Percentiles rank a stretch among this genome's conserved stretches.
These are phyloP conservation scores for Mallotus japonicus DNA, from an alignment of 441 rosid species.

Conservation along the genomic window DNA sequence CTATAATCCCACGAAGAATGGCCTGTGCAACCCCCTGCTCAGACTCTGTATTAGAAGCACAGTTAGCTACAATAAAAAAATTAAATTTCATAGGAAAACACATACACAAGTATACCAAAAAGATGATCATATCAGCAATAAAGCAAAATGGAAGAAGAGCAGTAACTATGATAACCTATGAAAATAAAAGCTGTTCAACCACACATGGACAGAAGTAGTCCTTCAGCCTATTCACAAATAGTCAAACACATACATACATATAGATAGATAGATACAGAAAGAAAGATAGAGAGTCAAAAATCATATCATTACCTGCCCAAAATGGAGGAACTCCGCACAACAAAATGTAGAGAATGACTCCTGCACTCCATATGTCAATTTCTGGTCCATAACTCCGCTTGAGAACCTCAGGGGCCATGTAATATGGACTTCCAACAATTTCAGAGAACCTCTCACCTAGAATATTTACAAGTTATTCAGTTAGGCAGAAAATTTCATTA, in stretches of 20 bases:
- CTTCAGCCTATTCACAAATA: neutral
- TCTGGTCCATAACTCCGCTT: constrained; percentile 94
- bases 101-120: neutral
- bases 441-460: constrained; percentile 91
- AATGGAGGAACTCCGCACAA: constrained; percentile 97
- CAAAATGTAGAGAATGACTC: constrained; percentile 91
- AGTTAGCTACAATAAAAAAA: constrained; percentile 14
- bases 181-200: neutral
- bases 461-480: constrained; percentile 27
- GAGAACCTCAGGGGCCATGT: constrained; percentile 99
- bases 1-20: constrained; percentile 89
- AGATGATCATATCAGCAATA: neutral
- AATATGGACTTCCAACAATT: constrained; percentile 98
- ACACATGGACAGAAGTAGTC: neutral
- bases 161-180: neutral
- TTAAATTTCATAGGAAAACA: constrained; percentile 3
- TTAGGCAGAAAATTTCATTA: constrained; percentile 22
- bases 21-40: constrained; percentile 99
- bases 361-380: constrained; percentile 99
- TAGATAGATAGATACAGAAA: neutral
- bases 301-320: constrained; percentile 79
- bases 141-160: constrained; percentile 2
- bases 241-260: neutral
- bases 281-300: constrained; percentile 3
- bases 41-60: constrained; percentile 56